Percentiles rank a stretch among this genome's conserved stretches.
phyloP scores from a whole-genome alignment of 352 stramenopile species.

The Pythium phragmiticola region DNA sequence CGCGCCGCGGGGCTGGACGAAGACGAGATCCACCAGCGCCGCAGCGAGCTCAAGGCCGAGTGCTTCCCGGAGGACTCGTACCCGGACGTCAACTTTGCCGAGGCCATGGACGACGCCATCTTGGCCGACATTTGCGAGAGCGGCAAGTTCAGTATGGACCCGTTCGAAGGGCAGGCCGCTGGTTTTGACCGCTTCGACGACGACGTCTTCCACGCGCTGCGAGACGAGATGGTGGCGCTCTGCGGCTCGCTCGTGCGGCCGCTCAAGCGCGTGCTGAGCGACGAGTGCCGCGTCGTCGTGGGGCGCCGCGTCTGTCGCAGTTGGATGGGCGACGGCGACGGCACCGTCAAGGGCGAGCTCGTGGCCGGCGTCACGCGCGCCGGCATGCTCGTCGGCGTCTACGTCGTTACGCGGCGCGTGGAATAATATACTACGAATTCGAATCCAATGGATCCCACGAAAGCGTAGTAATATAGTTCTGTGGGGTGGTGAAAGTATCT shows the following conservation, averaged over 20 bases:
- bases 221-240: constrained; percentile 37
- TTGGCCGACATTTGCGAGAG: constrained; percentile 56
- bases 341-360: constrained; percentile 37
- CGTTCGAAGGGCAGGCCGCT: constrained; percentile 36
- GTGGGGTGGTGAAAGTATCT: not conserved
- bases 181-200: constrained; percentile 46
- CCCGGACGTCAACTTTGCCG: constrained; percentile 44
- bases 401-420: constrained; percentile 29
- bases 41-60: constrained; percentile 46
- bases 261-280: constrained; percentile 30
- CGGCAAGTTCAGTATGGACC: constrained; percentile 43
- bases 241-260: constrained; percentile 39
- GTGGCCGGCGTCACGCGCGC: constrained; percentile 33
- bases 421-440: not conserved
- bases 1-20: constrained; percentile 37
- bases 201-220: constrained; percentile 49
- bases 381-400: constrained; percentile 43
- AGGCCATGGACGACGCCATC: constrained; percentile 46
- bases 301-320: constrained; percentile 39
- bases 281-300: constrained; percentile 19
- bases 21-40: constrained; percentile 49
- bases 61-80: constrained; percentile 53
- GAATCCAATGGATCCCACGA: too few relatives aligned
- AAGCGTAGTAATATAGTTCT: too few relatives aligned
- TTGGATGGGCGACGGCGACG: constrained; percentile 45